Percentiles rank a stretch among this genome's conserved stretches.
Conservation (phyloP, 1,284 basidiomycete genomes). For the Anthracocystis panici-leucophaei region DNA sequence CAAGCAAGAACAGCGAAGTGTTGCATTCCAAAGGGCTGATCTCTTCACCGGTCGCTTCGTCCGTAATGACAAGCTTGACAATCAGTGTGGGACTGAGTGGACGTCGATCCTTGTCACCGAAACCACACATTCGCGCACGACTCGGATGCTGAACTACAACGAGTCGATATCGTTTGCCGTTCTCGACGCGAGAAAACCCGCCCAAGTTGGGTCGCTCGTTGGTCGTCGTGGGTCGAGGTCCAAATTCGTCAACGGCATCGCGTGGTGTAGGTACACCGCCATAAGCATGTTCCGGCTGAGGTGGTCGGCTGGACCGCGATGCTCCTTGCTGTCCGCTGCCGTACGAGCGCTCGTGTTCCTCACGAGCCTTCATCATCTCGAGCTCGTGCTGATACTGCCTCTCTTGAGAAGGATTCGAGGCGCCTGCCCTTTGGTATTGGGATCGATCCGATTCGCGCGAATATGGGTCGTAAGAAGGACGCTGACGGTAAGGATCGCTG, state of each 20-base stretch:
- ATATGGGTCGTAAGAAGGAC: conserved; percentile 21
- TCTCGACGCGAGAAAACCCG: conserved; percentile 40
- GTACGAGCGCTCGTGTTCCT: conserved; percentile 31
- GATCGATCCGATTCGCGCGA: conserved; percentile 15
- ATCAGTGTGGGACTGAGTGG: conserved; percentile 63
- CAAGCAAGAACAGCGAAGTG: conserved; percentile 62
- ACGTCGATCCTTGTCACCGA: conserved; percentile 65
- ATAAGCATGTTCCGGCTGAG: conserved; percentile 16
- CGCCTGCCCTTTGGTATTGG: neutral
- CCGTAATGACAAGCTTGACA: conserved; percentile 59
- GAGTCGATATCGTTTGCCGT: conserved; percentile 52
- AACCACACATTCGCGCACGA: conserved; percentile 63
- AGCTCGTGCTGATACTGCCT: conserved; percentile 40
- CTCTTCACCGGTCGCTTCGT: conserved; percentile 54
- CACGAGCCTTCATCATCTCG: conserved; percentile 49
- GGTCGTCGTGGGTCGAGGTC: conserved; percentile 17
- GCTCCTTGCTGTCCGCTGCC: conserved; percentile 8
- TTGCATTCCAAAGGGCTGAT: conserved; percentile 59
- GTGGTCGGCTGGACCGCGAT: conserved; percentile 13
- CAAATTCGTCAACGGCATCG: conserved; percentile 27
- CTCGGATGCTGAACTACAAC: conserved; percentile 61
- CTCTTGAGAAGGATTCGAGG: conserved; percentile 20
- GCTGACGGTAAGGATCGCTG: conserved; percentile 11
- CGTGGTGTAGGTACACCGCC: conserved; percentile 16
- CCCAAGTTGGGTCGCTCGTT: conserved; percentile 32